Conservation (phyloP, 2,329 filamentous ascomycete species). For the Nothopassalora personata region DNA sequence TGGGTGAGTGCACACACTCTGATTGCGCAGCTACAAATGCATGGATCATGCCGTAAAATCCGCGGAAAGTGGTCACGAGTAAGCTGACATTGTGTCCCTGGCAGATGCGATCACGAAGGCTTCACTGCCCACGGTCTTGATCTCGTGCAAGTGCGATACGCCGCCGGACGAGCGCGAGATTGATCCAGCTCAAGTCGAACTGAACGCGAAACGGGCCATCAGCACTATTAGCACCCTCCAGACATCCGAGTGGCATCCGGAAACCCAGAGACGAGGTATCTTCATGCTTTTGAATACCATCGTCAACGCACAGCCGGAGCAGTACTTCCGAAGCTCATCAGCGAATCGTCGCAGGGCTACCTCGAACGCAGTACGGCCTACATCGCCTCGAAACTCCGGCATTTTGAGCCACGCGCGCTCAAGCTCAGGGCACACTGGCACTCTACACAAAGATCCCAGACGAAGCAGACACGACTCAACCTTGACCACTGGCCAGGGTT, state of each 20-base stretch:
- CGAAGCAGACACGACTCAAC: slow-evolving; percentile 32
- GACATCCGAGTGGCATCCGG: slow-evolving; percentile 63
- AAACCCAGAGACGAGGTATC: slow-evolving; percentile 70
- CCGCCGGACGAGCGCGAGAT: slow-evolving; percentile 65
- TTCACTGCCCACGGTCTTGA: slow-evolving; percentile 69
- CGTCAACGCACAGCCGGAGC: slow-evolving; percentile 43
- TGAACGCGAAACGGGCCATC: slow-evolving; percentile 56
- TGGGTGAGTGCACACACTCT: slow-evolving; percentile 58
- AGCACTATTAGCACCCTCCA: slow-evolving; percentile 65
- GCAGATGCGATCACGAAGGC: slow-evolving; percentile 69
- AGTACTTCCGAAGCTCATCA: slow-evolving; percentile 18
- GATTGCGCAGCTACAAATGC: neutral
- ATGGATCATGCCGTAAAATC: neutral
- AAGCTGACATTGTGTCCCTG: slow-evolving; percentile 6
- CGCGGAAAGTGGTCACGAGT: neutral
- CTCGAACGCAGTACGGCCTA: slow-evolving; percentile 39
- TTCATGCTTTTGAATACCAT: slow-evolving; percentile 69
- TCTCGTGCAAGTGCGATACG: slow-evolving; percentile 85
- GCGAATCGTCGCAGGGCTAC: slow-evolving; percentile 40
- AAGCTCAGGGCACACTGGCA: slow-evolving; percentile 42
- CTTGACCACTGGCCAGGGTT: slow-evolving; percentile 22
- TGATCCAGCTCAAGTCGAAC: slow-evolving; percentile 62
- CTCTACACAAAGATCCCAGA: slow-evolving; percentile 22
- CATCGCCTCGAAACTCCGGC: slow-evolving; percentile 36
- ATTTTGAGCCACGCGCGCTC: slow-evolving; percentile 42